Base-by-base conservation (phyloP, 805 yeast species). In the Wickerhamiella sorbophila region DNA sequence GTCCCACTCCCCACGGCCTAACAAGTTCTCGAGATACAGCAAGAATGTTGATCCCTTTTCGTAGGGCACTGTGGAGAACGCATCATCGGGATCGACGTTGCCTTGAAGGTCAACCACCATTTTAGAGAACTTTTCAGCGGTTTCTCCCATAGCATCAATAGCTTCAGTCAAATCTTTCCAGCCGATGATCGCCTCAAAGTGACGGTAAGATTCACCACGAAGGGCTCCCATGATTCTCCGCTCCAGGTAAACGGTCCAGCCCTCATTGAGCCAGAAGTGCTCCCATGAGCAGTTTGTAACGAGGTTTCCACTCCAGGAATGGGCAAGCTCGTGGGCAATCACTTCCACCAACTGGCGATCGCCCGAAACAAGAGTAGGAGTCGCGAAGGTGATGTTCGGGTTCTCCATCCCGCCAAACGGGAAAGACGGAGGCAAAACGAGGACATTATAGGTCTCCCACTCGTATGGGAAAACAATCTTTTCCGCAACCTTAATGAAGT, bases 391-490 rank as follows among this genome's bases (percentile, higher is more conserved):
- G 59, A 84, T 75, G 55, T 85, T 84, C 46, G 94, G 94, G 55
- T 84, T 83, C 63, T 86, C 95, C 94, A 86, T 86, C 42, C 95
- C 95, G 48, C 95, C 95, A 54, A 82, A 86, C 2, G 94, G 93
- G 62, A 72, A 74, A 2, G 75, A 73, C 42, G 77, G 71, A 2
- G 94, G 94, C 48, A 85, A 72, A 26, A 86, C 76, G 33, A 86
- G 66, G 24, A 84, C 80, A 55, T 85, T 87, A 58, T 79, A 86
- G 31, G 75, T 76, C 44, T 73, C 70, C 94, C 95, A 86, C 54
- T 83, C 91, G 60, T 86, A 86, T 2, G 75, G 72, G 54, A 78
- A 83, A 15, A 83, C 77, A 35, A 83, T 63, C 20, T 69, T 63
- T 59, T 86, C 95, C 8, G 94, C 94, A 15, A 80, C 71, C 52